phyloP scores from a whole-genome alignment of 2,329 filamentous ascomycete genomes.

The Karstenula rhodostoma region DNA sequence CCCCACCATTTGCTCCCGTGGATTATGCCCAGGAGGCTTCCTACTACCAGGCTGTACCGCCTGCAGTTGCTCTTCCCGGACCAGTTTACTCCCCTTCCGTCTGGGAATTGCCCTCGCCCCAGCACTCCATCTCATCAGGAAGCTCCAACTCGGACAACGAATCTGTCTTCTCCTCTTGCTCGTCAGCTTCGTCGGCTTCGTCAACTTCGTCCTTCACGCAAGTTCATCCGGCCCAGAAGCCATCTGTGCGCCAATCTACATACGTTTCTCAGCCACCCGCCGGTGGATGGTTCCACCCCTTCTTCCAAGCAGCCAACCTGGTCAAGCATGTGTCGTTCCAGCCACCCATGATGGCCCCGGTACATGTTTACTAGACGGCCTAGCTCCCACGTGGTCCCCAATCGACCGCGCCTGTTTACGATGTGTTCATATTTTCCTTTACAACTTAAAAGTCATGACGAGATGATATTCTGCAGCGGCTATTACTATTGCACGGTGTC shows the following conservation, averaged over 20 bases:
- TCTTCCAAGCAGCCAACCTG: slow-evolving; percentile 50
- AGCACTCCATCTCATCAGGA: slow-evolving; percentile 46
- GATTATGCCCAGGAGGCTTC: slow-evolving; percentile 44
- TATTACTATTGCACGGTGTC: slow-evolving; percentile 42
- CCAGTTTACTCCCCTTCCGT: slow-evolving; percentile 39
- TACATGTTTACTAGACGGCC: slow-evolving; percentile 46
- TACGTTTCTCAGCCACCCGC: slow-evolving; percentile 48
- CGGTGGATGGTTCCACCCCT: slow-evolving; percentile 51
- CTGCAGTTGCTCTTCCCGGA: slow-evolving; percentile 42
- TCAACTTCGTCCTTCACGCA: slow-evolving; percentile 47
- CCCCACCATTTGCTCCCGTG: slow-evolving; percentile 54
- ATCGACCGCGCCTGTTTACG: slow-evolving; percentile 37
- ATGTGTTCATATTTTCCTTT: slow-evolving; percentile 45
- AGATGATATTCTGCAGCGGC: slow-evolving; percentile 41
- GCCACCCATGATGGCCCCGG: slow-evolving; percentile 47
- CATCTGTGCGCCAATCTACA: slow-evolving; percentile 41
- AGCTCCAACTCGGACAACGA: slow-evolving; percentile 51
- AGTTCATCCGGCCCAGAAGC: slow-evolving; percentile 38
- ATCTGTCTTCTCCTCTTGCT: slow-evolving; percentile 51
- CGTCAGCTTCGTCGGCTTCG: slow-evolving; percentile 47
- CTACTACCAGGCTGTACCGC: slow-evolving; percentile 41
- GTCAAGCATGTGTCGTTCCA: slow-evolving; percentile 53
- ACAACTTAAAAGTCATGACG: slow-evolving; percentile 47
- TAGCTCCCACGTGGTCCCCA: slow-evolving; percentile 18
- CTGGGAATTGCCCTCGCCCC: slow-evolving; percentile 34